These are phyloP conservation scores for Colletotrichum eremochloae DNA, from an alignment of 2,329 filamentous ascomycete species.

Conservation along the genomic window DNA sequence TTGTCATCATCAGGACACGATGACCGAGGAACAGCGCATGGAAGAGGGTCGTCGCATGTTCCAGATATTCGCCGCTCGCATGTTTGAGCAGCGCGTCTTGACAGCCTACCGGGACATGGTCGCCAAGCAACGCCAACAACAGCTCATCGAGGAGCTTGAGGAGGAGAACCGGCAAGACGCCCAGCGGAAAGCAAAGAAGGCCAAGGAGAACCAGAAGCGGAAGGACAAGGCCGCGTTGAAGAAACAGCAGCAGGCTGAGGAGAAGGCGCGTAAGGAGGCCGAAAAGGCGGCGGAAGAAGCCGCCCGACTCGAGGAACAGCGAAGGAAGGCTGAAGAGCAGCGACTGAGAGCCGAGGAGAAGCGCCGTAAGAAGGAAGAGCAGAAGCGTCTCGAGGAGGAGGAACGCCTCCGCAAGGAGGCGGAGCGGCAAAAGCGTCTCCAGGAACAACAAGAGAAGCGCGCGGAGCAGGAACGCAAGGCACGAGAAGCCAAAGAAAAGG, in stretches of 20 bases:
- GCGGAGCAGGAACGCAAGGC: constrained; percentile 88
- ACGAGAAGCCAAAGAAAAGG: constrained; percentile 70
- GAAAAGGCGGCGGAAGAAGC: constrained; percentile 91
- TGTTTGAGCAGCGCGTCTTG: constrained; percentile 98
- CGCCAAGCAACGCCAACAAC: constrained; percentile 89
- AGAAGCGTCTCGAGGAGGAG: constrained; percentile 91
- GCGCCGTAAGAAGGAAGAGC: constrained; percentile 89
- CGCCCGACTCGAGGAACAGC: constrained; percentile 79
- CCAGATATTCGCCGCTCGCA: constrained; percentile 97
- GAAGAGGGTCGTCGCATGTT: constrained; percentile 99
- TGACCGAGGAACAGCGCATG: constrained; percentile 99
- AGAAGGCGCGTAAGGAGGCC: constrained; percentile 87
- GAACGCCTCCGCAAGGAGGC: constrained; percentile 87
- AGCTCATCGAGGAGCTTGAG: constrained; percentile 90
- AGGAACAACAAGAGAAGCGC: constrained; percentile 88
- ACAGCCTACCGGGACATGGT: constrained; percentile 99
- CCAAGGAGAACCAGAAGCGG: constrained; percentile 92
- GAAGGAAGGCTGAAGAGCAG: constrained; percentile 84
- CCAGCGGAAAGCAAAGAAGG: constrained; percentile 91
- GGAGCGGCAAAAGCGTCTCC: constrained; percentile 81
- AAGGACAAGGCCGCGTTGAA: constrained; percentile 94
- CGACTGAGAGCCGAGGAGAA: constrained; percentile 89
- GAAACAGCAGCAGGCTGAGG: constrained; percentile 90
- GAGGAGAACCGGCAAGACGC: constrained; percentile 84
- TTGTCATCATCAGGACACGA: constrained; percentile 78